Evolutionary conservation across 2,329 filamentous ascomycete genomes (phyloP).

Genomic region (Trichoderma oligosporum): DNA sequence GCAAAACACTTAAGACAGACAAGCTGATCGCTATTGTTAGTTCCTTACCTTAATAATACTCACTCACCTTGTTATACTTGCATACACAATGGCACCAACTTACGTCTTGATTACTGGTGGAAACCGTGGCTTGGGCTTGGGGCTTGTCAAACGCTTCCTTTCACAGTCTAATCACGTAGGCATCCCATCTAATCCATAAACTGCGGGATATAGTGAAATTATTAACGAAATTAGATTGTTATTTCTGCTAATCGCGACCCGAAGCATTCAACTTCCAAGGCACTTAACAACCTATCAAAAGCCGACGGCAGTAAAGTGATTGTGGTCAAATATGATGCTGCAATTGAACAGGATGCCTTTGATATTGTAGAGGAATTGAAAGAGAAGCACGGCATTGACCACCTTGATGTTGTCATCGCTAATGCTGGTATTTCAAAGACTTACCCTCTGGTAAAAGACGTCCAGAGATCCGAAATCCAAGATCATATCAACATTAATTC

Average conservation of each 20-base stretch:
- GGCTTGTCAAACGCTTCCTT: constrained; percentile 36
- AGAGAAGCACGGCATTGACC: constrained; percentile 28
- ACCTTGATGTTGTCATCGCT: constrained; percentile 49
- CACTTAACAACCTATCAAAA: constrained; percentile 20
- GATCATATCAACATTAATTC: constrained; percentile 44
- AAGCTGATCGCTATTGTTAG: no score
- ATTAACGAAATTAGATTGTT: neutral
- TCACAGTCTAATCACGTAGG: constrained; percentile 38
- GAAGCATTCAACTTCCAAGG: constrained; percentile 39
- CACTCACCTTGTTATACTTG: no score
- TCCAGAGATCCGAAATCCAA: constrained; percentile 33
- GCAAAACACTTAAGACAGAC: no score
- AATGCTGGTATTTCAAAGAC: constrained; percentile 45
- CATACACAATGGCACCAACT: neutral
- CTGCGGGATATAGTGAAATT: neutral
- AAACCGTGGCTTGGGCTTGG: constrained; percentile 41
- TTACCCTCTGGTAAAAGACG: constrained; percentile 30
- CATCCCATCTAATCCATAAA: neutral
- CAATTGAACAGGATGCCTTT: constrained; percentile 31
- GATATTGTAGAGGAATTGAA: constrained; percentile 19
- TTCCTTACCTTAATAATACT: no score
- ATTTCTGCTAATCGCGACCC: constrained; percentile 2
- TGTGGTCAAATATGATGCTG: constrained; percentile 22
- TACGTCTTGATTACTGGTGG: constrained; percentile 35
- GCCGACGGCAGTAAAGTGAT: constrained; percentile 15